Evolutionary conservation across 2,329 filamentous ascomycete genomes (phyloP).

Genomic region (Cladosporium cucumerinum): DNA sequence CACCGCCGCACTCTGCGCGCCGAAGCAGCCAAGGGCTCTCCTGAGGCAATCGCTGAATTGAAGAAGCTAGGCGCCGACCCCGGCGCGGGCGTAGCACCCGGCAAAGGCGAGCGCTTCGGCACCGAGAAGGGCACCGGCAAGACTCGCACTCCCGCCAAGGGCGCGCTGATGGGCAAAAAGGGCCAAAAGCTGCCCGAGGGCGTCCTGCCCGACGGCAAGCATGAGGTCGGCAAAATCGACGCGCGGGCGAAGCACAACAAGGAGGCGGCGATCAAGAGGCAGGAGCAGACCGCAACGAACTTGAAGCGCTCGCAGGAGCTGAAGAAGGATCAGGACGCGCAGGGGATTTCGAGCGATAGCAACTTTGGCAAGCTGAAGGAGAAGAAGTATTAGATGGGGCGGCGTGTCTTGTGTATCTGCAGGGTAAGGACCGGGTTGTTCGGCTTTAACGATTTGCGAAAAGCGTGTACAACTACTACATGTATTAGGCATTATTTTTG

Average conservation of each 20-base stretch:
- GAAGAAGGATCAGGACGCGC: slow-evolving; percentile 23
- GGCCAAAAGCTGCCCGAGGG: slow-evolving; percentile 33
- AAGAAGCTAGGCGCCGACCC: slow-evolving; percentile 29
- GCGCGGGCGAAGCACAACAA: slow-evolving; percentile 30
- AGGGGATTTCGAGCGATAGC: slow-evolving; percentile 21
- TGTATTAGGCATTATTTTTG: neutral
- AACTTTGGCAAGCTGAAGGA: slow-evolving; percentile 8
- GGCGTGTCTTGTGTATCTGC: too few species aligned
- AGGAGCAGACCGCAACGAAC: slow-evolving; percentile 29
- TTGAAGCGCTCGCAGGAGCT: slow-evolving; percentile 28
- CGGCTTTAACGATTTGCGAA: neutral
- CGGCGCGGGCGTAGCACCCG: slow-evolving; percentile 27
- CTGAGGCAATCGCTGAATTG: slow-evolving; percentile 28
- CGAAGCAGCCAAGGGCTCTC: slow-evolving; percentile 31
- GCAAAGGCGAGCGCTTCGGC: slow-evolving; percentile 29
- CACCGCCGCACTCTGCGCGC: slow-evolving; percentile 36
- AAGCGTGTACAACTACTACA: neutral
- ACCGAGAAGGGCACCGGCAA: slow-evolving; percentile 25
- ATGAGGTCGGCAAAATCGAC: slow-evolving; percentile 31
- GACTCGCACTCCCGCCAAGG: slow-evolving; percentile 21
- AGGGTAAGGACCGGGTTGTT: neutral
- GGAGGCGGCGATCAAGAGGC: slow-evolving; percentile 26
- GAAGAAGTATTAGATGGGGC: slow-evolving; percentile 6
- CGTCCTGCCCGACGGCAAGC: slow-evolving; percentile 33
- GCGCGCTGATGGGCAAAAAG: slow-evolving; percentile 29